Base-by-base conservation (phyloP, 768 basidiomycete species). In the Leucogyrophana mollusca region DNA sequence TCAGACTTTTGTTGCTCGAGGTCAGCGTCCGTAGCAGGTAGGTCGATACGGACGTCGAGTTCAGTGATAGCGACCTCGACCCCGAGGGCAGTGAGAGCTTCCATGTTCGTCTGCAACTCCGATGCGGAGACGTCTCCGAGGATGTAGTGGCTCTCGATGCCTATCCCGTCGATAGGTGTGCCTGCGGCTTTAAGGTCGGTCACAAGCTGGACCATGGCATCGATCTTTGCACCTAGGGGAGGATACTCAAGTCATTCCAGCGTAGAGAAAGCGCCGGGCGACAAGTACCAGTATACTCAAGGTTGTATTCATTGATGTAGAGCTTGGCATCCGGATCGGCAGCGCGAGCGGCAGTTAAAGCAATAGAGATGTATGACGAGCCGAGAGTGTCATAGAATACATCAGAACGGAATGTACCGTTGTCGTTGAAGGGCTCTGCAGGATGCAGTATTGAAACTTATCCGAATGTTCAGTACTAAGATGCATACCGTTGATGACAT, bases 31-130 rank as follows among this genome's bases (percentile, higher is more conserved):
- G 79, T 80, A 10, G 66, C 71, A 11, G 82, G 82, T 9, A 30
- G 27, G 7, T 70, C 71, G 71, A 83, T 80, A 39, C 83, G 72
- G 54, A 80, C 80, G 56, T 86, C 83, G 39, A 86, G 73, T 57
- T 85, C 84, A 2, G 84, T 86, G 53, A 85, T 76, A 9, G 82
- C 83, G 20, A 85, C 78, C 53, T 85, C 83, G 34, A 86, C 66
- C 3, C 85, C 82, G 21, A 84, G 74, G 9, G 73, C 73, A 11
- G 77, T 73, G 57, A 85, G 77, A 41, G 73, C 68, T 49, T 73
- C 57, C 45, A 83, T 64, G 48, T 78, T 77, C 2, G 69, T 59
- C 45, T 74, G 66, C 40, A 85, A 58, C 9, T 65, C 47, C 13
- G 56, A 50, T 3, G 71, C 61, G 2, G 80, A 78, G 13, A 85